A percentile compares a stretch with the other conserved stretches of the same genome.
These are phyloP conservation scores for Talaromyces sp. DNA, from an alignment of 2,329 filamentous ascomycete genomes.

Conservation along the genomic window DNA sequence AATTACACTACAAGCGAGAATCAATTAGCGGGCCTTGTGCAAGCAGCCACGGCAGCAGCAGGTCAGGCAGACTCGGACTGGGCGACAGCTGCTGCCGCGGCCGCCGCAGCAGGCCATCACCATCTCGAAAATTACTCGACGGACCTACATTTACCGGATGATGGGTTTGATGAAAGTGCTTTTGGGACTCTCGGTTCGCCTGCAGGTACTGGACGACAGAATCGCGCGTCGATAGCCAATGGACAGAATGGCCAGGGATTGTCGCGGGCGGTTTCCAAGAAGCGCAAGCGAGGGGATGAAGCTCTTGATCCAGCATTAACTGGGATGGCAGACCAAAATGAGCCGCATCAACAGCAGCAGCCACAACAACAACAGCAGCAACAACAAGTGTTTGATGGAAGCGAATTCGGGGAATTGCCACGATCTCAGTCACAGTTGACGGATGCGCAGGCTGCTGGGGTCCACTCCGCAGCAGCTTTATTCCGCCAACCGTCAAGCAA, in stretches of 20 bases:
- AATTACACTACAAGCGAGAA: slow-evolving; percentile 38
- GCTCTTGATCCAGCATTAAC: slow-evolving; percentile 34
- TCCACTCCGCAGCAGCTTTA: slow-evolving; percentile 51
- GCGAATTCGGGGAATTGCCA: slow-evolving; percentile 31
- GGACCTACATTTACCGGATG: slow-evolving; percentile 38
- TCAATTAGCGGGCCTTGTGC: slow-evolving; percentile 43
- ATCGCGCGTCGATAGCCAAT: slow-evolving; percentile 25
- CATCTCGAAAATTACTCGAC: slow-evolving; percentile 37
- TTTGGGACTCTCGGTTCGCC: slow-evolving; percentile 26
- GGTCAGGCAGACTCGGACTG: slow-evolving; percentile 35
- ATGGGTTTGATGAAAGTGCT: slow-evolving; percentile 34
- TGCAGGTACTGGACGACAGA: slow-evolving; percentile 20
- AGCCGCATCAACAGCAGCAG: slow-evolving; percentile 3
- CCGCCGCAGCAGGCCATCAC: slow-evolving; percentile 37
- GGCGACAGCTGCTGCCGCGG: slow-evolving; percentile 45
- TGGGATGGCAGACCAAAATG: slow-evolving; percentile 13
- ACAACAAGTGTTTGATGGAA: slow-evolving; percentile 25
- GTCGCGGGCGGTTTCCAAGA: slow-evolving; percentile 33
- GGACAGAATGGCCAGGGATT: slow-evolving; percentile 25
- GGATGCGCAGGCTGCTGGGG: slow-evolving; percentile 46
- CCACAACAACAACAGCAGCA: slow-evolving; percentile 14
- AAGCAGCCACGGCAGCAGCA: slow-evolving; percentile 44
- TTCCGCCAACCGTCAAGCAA: slow-evolving; percentile 48
- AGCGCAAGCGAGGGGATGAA: slow-evolving; percentile 39
- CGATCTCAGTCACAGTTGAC: slow-evolving; percentile 32